A percentile compares a stretch with the other conserved stretches of the same genome.
Conservation (phyloP, 139 green algal species). For the Spirogloea muscicola region DNA sequence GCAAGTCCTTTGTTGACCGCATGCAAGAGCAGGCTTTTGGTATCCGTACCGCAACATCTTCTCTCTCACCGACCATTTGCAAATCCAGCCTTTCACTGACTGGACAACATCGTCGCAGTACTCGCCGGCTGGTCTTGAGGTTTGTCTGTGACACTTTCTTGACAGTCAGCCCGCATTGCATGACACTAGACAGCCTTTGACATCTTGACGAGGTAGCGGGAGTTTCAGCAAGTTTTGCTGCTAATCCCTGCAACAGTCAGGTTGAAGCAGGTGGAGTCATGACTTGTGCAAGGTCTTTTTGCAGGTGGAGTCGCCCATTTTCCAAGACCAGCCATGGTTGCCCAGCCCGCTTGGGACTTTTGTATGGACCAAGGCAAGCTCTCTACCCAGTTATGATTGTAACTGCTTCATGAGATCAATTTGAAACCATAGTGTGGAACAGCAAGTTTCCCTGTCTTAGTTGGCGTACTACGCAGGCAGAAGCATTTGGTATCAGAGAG, state of each 20-base stretch:
- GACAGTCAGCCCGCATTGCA: not conserved
- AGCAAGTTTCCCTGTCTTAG: not conserved
- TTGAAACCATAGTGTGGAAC: not conserved
- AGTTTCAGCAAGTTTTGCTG: not conserved
- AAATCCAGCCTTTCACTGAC: constrained; percentile 41
- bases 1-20: no score
- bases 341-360: constrained; percentile 38
- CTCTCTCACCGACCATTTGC: constrained; percentile 37
- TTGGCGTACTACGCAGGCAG: not conserved
- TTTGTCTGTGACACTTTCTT: not conserved
- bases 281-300: not conserved
- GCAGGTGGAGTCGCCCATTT: constrained; percentile 48
- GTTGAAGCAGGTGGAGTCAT: not conserved
- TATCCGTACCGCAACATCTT: constrained; percentile 52
- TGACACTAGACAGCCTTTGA: not conserved
- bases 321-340: constrained; percentile 46
- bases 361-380: constrained; percentile 38
- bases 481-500: not conserved
- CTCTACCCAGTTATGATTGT: not conserved
- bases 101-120: constrained; percentile 39
- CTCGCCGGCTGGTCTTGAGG: constrained; percentile 9
- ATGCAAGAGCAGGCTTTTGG: constrained; percentile 51
- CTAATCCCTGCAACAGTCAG: not conserved
- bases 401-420: not conserved
- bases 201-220: no score